Percentiles rank a stretch among this genome's conserved stretches.
These are phyloP conservation scores for Prosopis cineraria DNA, from an alignment of 306 rosid genomes.

Conservation along the genomic window DNA sequence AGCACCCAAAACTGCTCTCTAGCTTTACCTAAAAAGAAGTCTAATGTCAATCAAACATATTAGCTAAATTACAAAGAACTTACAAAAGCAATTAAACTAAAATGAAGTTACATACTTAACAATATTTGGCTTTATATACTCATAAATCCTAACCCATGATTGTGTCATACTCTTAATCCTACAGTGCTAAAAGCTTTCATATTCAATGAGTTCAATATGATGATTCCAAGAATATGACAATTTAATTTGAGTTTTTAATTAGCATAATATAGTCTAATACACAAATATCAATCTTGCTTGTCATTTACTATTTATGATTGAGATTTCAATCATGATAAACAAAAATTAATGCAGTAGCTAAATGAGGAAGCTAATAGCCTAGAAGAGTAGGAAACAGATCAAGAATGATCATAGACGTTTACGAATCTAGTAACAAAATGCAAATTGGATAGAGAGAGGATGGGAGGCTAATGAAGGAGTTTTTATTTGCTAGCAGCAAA, in stretches of 20 bases:
- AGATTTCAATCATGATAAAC: neutral
- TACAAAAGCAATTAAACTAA: constrained; percentile 21
- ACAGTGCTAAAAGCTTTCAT: too few relatives aligned
- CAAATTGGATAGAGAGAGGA: too few relatives aligned
- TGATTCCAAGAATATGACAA: constrained; percentile 88
- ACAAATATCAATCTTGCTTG: constrained; percentile 18
- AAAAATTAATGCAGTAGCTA: neutral
- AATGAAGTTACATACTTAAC: constrained; percentile 11
- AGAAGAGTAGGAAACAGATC: constrained; percentile 5
- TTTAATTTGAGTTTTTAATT: constrained; percentile 96
- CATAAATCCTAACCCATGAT: too few relatives aligned
- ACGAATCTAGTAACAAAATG: too few relatives aligned
- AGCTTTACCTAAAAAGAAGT: constrained; percentile 71
- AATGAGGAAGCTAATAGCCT: constrained; percentile 19
- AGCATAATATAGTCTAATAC: neutral
- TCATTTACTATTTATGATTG: neutral
- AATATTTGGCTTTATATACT: neutral
- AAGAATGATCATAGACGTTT: constrained; percentile 55
- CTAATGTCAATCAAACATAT: constrained; percentile 28
- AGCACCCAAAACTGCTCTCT: constrained; percentile 88
- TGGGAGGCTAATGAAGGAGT: too few relatives aligned
- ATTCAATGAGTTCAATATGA: too few relatives aligned
- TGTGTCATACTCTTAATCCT: too few relatives aligned
- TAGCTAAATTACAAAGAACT: constrained; percentile 1
- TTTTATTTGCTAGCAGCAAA: too few relatives aligned